Conservation (phyloP, 768 basidiomycete species). For the Tubosaeta brunneosetosa region DNA sequence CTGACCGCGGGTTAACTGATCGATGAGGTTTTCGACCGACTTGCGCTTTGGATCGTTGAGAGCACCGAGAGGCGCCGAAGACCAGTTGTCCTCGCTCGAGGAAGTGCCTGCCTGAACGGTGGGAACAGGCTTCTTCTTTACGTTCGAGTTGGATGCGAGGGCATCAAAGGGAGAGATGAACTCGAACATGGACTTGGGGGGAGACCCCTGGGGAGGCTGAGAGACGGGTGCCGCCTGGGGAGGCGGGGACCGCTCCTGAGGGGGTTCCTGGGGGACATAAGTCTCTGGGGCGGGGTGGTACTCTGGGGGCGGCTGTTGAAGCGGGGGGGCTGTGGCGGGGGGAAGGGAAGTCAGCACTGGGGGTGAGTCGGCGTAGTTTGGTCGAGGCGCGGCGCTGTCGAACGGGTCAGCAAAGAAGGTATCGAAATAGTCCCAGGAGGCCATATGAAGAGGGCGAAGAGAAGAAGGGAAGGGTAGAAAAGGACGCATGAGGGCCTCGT, state of each 20-base stretch:
- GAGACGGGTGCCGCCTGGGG: constrained; percentile 20
- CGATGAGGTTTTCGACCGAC: constrained; percentile 78
- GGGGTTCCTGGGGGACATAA: constrained; percentile 22
- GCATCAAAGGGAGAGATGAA: constrained; percentile 84
- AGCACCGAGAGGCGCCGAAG: constrained; percentile 27
- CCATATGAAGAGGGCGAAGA: constrained; percentile 17
- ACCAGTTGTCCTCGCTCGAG: constrained; percentile 60
- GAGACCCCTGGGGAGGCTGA: constrained; percentile 40
- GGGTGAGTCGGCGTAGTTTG: constrained; percentile 49
- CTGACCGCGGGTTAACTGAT: constrained; percentile 57
- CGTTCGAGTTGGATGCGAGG: constrained; percentile 43
- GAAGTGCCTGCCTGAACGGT: constrained; percentile 33
- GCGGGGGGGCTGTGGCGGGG: constrained; percentile 46
- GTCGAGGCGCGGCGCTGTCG: constrained; percentile 43
- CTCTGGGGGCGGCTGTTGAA: constrained; percentile 24
- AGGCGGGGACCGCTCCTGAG: constrained; percentile 22
- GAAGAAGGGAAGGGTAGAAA: constrained; percentile 18
- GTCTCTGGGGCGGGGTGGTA: constrained; percentile 41
- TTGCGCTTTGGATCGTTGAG: constrained; percentile 61
- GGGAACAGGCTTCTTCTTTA: constrained; percentile 72
- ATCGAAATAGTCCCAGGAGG: constrained; percentile 32
- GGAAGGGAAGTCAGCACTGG: constrained; percentile 29
- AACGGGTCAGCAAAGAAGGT: constrained; percentile 25
- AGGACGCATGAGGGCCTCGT: constrained; percentile 22
- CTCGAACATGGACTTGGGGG: constrained; percentile 80